These are phyloP conservation scores for Phycomyces blakesleeanus DNA, from an alignment of 192 early-diverging fungal genomes.

Conservation along the genomic window DNA sequence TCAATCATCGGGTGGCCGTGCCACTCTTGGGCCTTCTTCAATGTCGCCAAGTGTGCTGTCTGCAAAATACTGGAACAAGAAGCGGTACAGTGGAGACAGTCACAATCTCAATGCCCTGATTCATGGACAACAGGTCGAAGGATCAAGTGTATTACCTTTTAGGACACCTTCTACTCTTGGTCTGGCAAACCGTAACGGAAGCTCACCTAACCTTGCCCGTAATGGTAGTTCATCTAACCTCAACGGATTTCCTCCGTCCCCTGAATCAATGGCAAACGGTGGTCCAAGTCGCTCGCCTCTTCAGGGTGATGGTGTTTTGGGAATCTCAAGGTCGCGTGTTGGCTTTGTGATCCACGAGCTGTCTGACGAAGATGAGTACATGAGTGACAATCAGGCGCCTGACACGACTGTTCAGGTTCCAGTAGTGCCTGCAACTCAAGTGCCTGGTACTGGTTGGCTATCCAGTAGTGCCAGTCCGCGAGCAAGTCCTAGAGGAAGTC, in stretches of 20 bases:
- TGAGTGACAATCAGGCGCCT: neutral
- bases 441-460: neutral
- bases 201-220: conserved; percentile 23
- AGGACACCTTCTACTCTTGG: conserved; percentile 20
- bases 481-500: conserved; percentile 18
- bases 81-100: conserved; percentile 39
- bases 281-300: neutral
- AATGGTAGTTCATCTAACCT: conserved; percentile 22
- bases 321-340: conserved; percentile 20
- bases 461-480: conserved; percentile 11
- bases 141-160: conserved; percentile 15
- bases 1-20: neutral
- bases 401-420: neutral
- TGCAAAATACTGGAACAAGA: conserved; percentile 30
- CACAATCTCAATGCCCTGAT: conserved; percentile 7
- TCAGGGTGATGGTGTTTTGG: neutral
- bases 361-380: conserved; percentile 30
- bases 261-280: conserved; percentile 2
- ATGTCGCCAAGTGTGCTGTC: conserved; percentile 19
- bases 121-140: conserved; percentile 2
- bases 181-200: conserved; percentile 23
- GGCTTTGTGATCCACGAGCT: conserved; percentile 31
- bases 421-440: neutral
- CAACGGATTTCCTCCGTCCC: conserved; percentile 6
- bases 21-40: conserved; percentile 11